These are phyloP conservation scores for Blechomonas ayalai DNA, from an alignment of 208 protist species.

Conservation along the genomic window DNA sequence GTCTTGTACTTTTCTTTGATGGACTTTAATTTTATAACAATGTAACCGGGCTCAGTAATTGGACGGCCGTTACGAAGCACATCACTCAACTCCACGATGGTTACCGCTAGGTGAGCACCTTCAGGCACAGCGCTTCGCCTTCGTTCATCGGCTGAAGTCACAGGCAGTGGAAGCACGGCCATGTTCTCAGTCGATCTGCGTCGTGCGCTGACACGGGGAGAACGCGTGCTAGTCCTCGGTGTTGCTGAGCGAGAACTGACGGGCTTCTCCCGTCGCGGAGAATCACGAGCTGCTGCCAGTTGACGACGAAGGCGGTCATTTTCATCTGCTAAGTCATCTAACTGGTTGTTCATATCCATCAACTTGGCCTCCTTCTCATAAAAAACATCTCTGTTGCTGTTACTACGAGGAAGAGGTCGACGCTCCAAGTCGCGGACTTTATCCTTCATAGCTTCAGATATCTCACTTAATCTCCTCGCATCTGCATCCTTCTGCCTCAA, in stretches of 20 bases:
- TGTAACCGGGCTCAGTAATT: conserved; percentile 66
- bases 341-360: conserved; percentile 13
- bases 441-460: conserved; percentile 12
- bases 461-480: conserved; percentile 7
- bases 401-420: no score
- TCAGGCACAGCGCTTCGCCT: conserved; percentile 54
- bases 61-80: conserved; percentile 47
- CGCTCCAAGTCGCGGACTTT: conserved; percentile 4
- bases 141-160: conserved; percentile 39
- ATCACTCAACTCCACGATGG: conserved; percentile 63
- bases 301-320: conserved; percentile 25
- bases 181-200: conserved; percentile 8
- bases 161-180: conserved; percentile 35
- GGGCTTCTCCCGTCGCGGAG: conserved; percentile 5
- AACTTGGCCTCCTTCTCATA: conserved; percentile 2
- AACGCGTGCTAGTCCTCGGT: conserved; percentile 8
- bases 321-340: conserved; percentile 20
- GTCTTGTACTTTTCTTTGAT: conserved; percentile 90
- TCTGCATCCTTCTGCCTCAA: conserved; percentile 11
- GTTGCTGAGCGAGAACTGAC: conserved; percentile 9
- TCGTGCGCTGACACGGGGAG: conserved; percentile 18
- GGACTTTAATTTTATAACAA: conserved; percentile 85
- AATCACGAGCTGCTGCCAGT: conserved; percentile 18
- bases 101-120: conserved; percentile 76
- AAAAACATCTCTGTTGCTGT: conserved; percentile 3